Evolutionary conservation across 495 filamentous ascomycete genomes (phyloP), one percentile per base, ranked within the genome.

Genomic region (Hypoxylon crocopeplum): DNA sequence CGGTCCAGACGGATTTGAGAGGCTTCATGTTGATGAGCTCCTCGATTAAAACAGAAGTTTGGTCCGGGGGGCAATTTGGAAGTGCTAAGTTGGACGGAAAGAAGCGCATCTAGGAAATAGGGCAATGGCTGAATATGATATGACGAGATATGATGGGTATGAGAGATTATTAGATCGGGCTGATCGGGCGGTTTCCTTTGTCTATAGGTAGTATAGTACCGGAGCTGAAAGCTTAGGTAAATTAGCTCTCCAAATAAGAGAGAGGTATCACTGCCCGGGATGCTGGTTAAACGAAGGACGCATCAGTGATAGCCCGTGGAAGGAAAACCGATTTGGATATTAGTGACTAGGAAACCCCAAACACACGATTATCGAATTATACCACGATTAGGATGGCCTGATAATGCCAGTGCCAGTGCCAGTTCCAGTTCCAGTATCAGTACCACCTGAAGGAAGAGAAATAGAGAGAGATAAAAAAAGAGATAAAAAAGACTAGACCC

Each of bases 1-100:
- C 42, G 19, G 50, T 53, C 67, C 67, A 69, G 16, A 69, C 36
- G n/a, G 45, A 45, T 55, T 59, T 58, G 37, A 64, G 54, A 1
- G 61, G 61, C 39, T 50, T 64, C 61, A 64, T 64, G 36, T 17
- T 16, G 32, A 25, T 17, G 24, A 27, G 22, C 7, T 40, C 30
- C 22, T 52, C 30, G 59, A 22, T 38, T 42, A 25, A 49, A 33
- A 22, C 7, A 7, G 22, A 30, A 30, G 15, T 24, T 34, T 11
- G 32, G 19, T 24, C 29, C 6, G 8, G 41, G 39, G 38, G 29
- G 33, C 5, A 36, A 15, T 20, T 42, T 30, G 27, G 33, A 20
- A 53, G 11, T 27, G 16, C 19, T 6, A n/a, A 12, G 17, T 33
- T 3, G 11, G 13, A 33, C 12, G n/a, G 36, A 16, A 48, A 40